Base-by-base conservation (phyloP, 1,139 yeast genomes). In the Protomyces lactucae-debilis region DNA sequence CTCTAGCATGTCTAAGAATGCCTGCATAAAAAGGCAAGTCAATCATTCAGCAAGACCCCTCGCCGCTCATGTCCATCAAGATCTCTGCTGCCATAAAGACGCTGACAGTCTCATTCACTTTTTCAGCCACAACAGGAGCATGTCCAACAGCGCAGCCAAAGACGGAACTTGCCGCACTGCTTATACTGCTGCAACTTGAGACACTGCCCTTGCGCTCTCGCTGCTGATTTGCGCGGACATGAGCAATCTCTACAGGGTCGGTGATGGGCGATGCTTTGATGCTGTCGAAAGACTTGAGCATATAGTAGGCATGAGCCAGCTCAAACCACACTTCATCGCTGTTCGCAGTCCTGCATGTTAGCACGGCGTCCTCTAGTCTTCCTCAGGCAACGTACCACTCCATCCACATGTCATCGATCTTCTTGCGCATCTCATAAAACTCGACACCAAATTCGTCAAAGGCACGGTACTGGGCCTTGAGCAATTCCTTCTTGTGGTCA, bases 401-500 rank as follows among this genome's bases (percentile, higher is more conserved):
- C 14, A 18, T 18, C 48, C 48, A 43, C 48, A n/a, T 43, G 25
- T 43, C 48, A n/a, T 52, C 14, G 12, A 56, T 53, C 53, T 52
- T 52, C 45, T 59, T 59, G 36, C 54, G 52, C 52, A 55, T 52
- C 36, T 59, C 63, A 45, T 59, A 59, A 35, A 40, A 52, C 39
- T 43, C 43, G 5, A 59, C 54, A 23, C 63, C 63, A 52, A 25
- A 48, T 18, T 40, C 53, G 16, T 59, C 63, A 18, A 59, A 59
- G 5, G 57, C 63, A 14, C 52, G 53, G 23, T 59, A 59, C 48
- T 59, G 63, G 6, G 63, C 63, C 32, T 43, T 40, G 32, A 59
- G 36, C 35, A 51, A n/a, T 39, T 59, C 63, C 63, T 52, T 59
- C 36, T 59, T 59, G 63, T 59, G 63, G 28, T 59, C 63, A 16